A percentile compares a stretch with the other conserved stretches of the same genome.
Conservation (phyloP, 176 grass and related monocot genomes). For the Guadua angustifolia region DNA sequence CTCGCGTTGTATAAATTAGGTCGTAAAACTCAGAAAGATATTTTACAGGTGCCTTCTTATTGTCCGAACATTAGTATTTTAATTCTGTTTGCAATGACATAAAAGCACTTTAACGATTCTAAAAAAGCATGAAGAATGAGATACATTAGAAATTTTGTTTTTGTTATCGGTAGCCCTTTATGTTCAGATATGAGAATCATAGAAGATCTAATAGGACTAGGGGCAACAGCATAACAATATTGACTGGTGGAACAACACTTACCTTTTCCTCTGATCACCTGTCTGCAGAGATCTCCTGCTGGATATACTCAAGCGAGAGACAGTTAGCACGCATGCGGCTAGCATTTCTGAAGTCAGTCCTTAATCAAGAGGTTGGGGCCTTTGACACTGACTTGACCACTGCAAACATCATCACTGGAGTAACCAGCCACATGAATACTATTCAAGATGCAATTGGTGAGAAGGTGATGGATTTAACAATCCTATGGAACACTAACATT, state of each 20-base stretch:
- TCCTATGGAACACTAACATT: neutral
- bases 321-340: conserved; percentile 52
- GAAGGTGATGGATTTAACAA: conserved; percentile 42
- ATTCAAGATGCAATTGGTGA: conserved; percentile 67
- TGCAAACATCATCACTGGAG: conserved; percentile 47
- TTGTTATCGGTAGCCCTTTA: neutral
- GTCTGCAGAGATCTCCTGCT: conserved; percentile 53
- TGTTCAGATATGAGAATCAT: conserved; percentile 27
- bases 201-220: conserved; percentile 10
- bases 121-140: neutral
- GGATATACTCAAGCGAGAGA: conserved; percentile 61
- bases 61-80: neutral
- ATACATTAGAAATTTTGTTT: neutral
- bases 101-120: neutral
- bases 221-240: neutral
- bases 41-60: neutral
- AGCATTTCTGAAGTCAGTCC: conserved; percentile 51
- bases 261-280: conserved; percentile 21
- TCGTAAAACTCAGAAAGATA: neutral
- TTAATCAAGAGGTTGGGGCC: conserved; percentile 58
- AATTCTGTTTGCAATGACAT: neutral
- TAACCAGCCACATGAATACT: conserved; percentile 54
- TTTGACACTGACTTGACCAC: conserved; percentile 60
- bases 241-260: conserved; percentile 14
- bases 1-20: neutral